Base-by-base conservation (phyloP, 2,329 filamentous ascomycete species). In the Zymoseptoria pseudotritici region DNA sequence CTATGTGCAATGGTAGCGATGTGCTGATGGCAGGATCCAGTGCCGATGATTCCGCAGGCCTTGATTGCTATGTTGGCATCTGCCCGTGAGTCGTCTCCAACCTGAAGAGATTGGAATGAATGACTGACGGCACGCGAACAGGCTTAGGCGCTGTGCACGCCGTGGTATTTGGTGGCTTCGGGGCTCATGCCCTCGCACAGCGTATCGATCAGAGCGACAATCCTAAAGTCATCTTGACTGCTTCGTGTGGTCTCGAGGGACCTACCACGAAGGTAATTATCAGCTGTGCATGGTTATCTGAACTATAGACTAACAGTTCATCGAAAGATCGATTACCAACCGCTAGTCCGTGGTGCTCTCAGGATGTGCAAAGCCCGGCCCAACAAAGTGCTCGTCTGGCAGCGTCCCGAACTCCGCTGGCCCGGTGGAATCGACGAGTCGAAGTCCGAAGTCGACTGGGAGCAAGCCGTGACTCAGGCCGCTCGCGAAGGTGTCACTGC, bases 31-130 rank as follows among this genome's bases (percentile, higher is more conserved):
- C 8, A 42, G 36, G 36, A 42, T 17, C 17, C 17, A 42, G 36
- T 97, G 92, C 92, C 92, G 57, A 97, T 97, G 92, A 90, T 97
- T 51, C 92, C 93, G 0, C 87, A 90, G 0, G 89, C 91, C 1
- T 73, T 96, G n/a, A 85, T 95, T 63, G 92, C 89, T 9, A 91
- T 94, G 64, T 83, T 96, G 4, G 91, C 92, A 24, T 84, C 36
- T 42, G 36, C 36, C 4, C 36, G 17, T 17, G 17, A 17, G 36
- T 42, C 17, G 36, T 42, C 17, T 17, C 10, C 17, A 1, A 5
- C 4, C 36, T 17, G 11, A 3, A 17, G 36, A 42, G 11, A 42
- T 42, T 5, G 10, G 17, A 42, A 13, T 42, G 10, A 2, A 2
- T 42, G 17, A 17, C 36, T 42, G 36, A 42, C 13, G 17, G 6